phyloP scores from a whole-genome alignment of 179 eudicot genomes.

The Drosera spatulata region DNA sequence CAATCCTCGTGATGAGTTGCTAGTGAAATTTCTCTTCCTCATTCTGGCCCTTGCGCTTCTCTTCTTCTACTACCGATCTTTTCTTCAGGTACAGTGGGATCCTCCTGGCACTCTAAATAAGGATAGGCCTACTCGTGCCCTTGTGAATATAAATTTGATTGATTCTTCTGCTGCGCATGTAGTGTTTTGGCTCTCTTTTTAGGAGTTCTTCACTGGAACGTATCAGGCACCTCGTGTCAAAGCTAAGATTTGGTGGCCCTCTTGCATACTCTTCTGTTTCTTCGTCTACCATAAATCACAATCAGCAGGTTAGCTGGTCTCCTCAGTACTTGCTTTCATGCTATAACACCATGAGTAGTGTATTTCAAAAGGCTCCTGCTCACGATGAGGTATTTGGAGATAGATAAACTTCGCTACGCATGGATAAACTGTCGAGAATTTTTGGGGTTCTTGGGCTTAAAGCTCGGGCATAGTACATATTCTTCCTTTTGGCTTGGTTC shows the following conservation, averaged over 20 bases:
- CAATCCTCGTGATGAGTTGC: slow-evolving; percentile 52
- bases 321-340: neutral
- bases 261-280: slow-evolving; percentile 55
- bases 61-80: slow-evolving; percentile 43
- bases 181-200: slow-evolving; percentile 20
- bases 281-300: slow-evolving; percentile 43
- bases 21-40: slow-evolving; percentile 60
- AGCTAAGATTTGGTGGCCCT: slow-evolving; percentile 43
- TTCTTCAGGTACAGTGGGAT: slow-evolving; percentile 54
- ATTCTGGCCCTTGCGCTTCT: slow-evolving; percentile 51
- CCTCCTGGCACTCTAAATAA: slow-evolving; percentile 14
- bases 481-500: too few species aligned
- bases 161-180: slow-evolving; percentile 18
- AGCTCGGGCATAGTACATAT: too few species aligned
- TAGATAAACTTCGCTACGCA: too few species aligned
- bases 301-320: slow-evolving; percentile 45
- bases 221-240: slow-evolving; percentile 61
- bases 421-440: too few species aligned
- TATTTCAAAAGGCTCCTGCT: too few species aligned
- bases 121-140: neutral
- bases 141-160: neutral
- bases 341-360: too few species aligned
- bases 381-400: too few species aligned
- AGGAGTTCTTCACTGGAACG: slow-evolving; percentile 63
- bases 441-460: too few species aligned